These are phyloP conservation scores for Phytophthora quininea DNA, from an alignment of 352 stramenopile species.

Conservation along the genomic window DNA sequence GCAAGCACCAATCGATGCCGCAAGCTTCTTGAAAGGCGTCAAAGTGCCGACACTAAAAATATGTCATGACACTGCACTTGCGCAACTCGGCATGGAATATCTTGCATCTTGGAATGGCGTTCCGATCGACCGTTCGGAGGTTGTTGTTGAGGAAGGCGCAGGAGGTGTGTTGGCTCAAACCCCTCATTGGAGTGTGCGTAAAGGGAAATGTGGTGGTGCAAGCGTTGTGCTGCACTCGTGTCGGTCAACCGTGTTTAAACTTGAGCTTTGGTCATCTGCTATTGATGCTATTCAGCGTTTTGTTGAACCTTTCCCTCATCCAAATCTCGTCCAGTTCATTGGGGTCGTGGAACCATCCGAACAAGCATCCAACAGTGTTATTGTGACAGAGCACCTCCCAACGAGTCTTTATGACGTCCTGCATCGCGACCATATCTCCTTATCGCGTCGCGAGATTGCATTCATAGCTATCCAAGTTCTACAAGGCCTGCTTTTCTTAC, in stretches of 20 bases:
- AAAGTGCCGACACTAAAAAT: constrained; percentile 28
- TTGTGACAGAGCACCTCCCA: constrained; percentile 53
- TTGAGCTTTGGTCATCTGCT: constrained; percentile 42
- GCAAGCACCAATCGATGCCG: constrained; percentile 35
- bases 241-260: constrained; percentile 36
- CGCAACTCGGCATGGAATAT: constrained; percentile 20
- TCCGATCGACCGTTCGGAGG: constrained; percentile 21
- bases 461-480: constrained; percentile 55
- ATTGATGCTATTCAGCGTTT: constrained; percentile 35
- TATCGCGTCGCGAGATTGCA: constrained; percentile 50
- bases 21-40: constrained; percentile 36
- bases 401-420: constrained; percentile 64
- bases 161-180: constrained; percentile 36
- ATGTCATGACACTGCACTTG: background rate
- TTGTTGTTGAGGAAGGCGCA: constrained; percentile 21
- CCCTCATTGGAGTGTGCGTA: constrained; percentile 40
- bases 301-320: constrained; percentile 41
- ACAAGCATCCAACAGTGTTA: constrained; percentile 5
- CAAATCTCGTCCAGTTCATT: constrained; percentile 57
- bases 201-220: constrained; percentile 28
- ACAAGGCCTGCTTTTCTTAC: constrained; percentile 46
- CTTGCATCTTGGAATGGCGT: constrained; percentile 30
- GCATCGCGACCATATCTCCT: constrained; percentile 44
- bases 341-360: constrained; percentile 31
- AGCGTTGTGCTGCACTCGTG: constrained; percentile 45